Evolutionary conservation across 768 basidiomycete species (phyloP).

Genomic region (Amanita phalloides): DNA sequence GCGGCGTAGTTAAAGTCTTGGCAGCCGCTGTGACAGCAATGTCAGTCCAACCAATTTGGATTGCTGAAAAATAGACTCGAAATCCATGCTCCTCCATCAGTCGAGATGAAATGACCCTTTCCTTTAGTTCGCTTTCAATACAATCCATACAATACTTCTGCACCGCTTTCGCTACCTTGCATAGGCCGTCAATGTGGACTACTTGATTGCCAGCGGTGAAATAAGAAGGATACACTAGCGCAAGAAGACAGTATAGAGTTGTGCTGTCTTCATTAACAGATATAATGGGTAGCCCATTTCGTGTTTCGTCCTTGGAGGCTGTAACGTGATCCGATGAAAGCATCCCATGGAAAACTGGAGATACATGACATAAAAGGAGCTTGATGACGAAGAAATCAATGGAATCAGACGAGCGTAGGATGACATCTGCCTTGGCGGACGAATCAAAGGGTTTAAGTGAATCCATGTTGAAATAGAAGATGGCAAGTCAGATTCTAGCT

Average conservation of each 20-base stretch:
- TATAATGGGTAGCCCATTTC: slow-evolving; percentile 4
- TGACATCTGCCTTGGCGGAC: slow-evolving; percentile 11
- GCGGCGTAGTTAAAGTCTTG: neutral
- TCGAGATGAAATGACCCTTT: neutral
- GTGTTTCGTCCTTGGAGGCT: neutral
- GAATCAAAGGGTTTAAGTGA: neutral
- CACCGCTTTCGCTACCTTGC: neutral
- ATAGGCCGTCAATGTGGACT: no score
- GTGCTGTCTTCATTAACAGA: slow-evolving; percentile 8
- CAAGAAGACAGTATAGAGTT: slow-evolving; percentile 1
- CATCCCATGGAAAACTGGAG: slow-evolving; percentile 22
- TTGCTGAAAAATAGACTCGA: neutral
- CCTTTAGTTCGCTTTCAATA: neutral
- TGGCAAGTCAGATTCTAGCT: no score
- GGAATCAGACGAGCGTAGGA: slow-evolving; percentile 12
- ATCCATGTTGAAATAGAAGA: neutral
- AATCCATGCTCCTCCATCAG: neutral
- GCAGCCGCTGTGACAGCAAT: neutral
- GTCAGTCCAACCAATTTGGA: neutral
- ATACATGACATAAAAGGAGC: slow-evolving; percentile 16
- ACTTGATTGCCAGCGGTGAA: neutral
- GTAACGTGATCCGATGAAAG: slow-evolving; percentile 9
- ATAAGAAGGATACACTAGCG: neutral
- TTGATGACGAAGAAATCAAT: slow-evolving; percentile 19
- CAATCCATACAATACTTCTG: neutral